These are phyloP conservation scores for Cladosporium velox DNA, from an alignment of 2,329 filamentous ascomycete species.

Conservation along the genomic window DNA sequence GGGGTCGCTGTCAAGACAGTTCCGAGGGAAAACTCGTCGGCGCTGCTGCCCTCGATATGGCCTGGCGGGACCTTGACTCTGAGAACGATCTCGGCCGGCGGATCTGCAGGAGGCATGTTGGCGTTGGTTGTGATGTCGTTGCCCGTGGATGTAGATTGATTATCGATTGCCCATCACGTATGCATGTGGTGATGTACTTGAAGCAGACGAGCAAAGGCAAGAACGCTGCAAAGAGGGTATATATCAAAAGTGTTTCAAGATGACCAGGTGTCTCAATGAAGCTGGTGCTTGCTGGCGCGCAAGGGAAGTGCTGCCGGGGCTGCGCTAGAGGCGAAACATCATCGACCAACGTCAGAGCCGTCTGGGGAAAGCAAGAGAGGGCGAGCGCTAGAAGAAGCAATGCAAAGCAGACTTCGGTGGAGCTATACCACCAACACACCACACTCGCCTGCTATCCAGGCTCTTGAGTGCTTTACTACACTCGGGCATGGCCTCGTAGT, in stretches of 20 bases:
- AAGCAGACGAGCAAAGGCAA: neutral
- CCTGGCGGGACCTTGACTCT: slow-evolving; percentile 38
- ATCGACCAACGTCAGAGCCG: slow-evolving; percentile 2
- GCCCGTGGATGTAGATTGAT: neutral
- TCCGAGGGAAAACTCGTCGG: slow-evolving; percentile 34
- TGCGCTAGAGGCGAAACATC: neutral
- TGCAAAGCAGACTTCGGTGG: neutral
- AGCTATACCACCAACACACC: neutral
- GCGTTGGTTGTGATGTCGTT: neutral
- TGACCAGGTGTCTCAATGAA: slow-evolving; percentile 11
- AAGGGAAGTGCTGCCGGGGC: neutral
- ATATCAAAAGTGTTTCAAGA: neutral
- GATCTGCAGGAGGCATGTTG: slow-evolving; percentile 35
- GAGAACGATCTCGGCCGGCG: slow-evolving; percentile 33
- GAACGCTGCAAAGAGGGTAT: neutral
- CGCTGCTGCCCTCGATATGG: slow-evolving; percentile 28
- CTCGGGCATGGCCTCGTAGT: slow-evolving; percentile 1
- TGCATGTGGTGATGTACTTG: neutral
- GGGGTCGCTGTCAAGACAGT: slow-evolving; percentile 41
- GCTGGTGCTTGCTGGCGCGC: neutral
- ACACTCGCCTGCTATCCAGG: neutral
- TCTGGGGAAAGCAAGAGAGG: slow-evolving; percentile 1
- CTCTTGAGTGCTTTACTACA: neutral
- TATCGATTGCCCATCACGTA: slow-evolving; percentile 2
- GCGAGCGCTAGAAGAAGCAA: slow-evolving; percentile 1